Evolutionary conservation across 176 grass and related monocot genomes (phyloP).

Genomic region (Cymbopogon citratus): DNA sequence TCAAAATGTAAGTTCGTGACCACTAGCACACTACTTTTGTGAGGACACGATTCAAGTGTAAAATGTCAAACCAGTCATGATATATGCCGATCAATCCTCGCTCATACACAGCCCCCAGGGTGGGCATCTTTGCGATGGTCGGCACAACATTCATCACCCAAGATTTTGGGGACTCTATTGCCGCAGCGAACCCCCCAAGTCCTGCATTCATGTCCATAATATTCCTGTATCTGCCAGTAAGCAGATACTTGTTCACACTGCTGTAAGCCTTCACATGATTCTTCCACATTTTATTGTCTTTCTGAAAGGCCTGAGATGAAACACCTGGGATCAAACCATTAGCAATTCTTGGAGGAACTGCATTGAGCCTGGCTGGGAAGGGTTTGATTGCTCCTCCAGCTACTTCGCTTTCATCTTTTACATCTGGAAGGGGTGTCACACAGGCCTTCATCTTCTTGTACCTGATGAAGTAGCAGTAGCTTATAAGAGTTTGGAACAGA

Average conservation of each 20-base stretch:
- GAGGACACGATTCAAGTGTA: neutral
- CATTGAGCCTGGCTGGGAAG: constrained; percentile 77
- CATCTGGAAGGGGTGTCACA: constrained; percentile 72
- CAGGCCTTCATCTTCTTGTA: constrained; percentile 81
- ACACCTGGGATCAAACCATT: constrained; percentile 53
- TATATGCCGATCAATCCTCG: constrained; percentile 89
- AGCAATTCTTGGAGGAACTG: constrained; percentile 76
- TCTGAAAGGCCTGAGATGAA: constrained; percentile 53
- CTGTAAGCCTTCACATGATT: constrained; percentile 78
- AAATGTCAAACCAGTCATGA: constrained; percentile 66
- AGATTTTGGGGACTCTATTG: constrained; percentile 61
- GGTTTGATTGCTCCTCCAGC: constrained; percentile 66
- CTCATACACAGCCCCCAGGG: constrained; percentile 73
- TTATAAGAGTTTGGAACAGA: neutral
- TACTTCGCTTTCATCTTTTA: constrained; percentile 52
- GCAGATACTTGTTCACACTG: constrained; percentile 71
- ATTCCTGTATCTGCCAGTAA: constrained; percentile 76
- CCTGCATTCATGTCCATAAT: constrained; percentile 95
- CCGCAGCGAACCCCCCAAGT: constrained; percentile 67
- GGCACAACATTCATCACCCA: constrained; percentile 96
- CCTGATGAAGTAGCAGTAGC: constrained; percentile 29
- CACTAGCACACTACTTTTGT: neutral
- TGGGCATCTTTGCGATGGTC: constrained; percentile 48
- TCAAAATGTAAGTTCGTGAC: constrained; percentile 5
- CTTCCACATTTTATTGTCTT: constrained; percentile 79